Base-by-base conservation (phyloP, 257 asterid genomes). In the Forsythia suspensa region DNA sequence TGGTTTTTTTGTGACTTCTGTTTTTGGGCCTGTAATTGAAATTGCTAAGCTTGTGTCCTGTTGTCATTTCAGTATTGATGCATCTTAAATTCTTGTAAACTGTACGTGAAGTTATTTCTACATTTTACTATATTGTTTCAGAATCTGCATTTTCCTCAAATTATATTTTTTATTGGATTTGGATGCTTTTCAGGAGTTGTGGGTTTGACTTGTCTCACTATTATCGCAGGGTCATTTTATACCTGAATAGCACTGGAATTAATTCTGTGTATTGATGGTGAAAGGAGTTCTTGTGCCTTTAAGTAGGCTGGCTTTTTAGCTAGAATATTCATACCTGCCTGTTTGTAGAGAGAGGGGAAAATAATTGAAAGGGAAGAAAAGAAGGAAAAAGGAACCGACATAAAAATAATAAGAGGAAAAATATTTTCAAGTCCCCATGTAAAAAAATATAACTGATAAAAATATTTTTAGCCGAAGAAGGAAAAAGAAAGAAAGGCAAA, bases 161-260 rank as follows among this genome's bases (percentile, higher is more conserved):
- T 68, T 82, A 59, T 70, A 76, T 67, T 78, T 76, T 80, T 55
- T 69, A 77, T 75, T 82, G 77, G 70, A 55, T 80, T 81, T 78
- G 78, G 13, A 85, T 78, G 83, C 82, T 82, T 85, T 88, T 87
- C 82, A 80, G 63, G 84, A 81, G 87, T 59, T 5, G 81, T 71
- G 67, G 29, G 77, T 77, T 82, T 84, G 52, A 68, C 80, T 79
- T 87, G 75, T 83, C 80, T 82, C 55, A 67, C 87, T 89, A 80
- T 89, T 90, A 88, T 91, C 93, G 93, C 68, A 90, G 94, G 97
- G 86, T 85, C 83, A 44, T 52, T 15, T 83, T 85, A 83, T 82
- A 82, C 88, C 86, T 87, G 88, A 81, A 82, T 90, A 88, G 87
- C 86, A 88, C 87, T 86, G 90, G 94, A 80, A 73, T 84, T 87